Evolutionary conservation across 176 grass and related monocot species (phyloP).

Genomic region (Dactylis glomerata): DNA sequence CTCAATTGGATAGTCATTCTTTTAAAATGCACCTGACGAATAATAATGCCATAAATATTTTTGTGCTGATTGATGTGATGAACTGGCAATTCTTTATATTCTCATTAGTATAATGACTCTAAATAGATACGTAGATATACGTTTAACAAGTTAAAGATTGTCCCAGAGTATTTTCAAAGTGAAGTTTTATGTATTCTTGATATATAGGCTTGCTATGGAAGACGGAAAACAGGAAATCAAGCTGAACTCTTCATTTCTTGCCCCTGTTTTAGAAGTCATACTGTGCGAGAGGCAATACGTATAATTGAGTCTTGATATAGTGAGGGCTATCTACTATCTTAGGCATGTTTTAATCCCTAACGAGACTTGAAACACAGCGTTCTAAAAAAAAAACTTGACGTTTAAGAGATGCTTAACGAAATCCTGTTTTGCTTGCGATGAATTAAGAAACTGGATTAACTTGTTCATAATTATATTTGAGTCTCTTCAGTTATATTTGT

Average conservation of each 20-base stretch:
- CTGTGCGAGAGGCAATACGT: neutral
- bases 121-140: neutral
- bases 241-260: neutral
- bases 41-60: neutral
- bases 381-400: neutral
- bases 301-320: neutral
- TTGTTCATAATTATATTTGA: neutral
- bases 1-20: neutral
- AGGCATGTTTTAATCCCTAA: neutral
- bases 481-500: neutral
- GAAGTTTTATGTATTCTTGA: slow-evolving; percentile 4
- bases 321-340: neutral
- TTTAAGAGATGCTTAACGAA: neutral
- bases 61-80: neutral
- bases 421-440: neutral
- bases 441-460: neutral
- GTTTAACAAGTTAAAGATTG: slow-evolving; percentile 1
- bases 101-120: neutral
- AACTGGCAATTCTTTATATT: neutral
- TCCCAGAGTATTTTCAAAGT: neutral
- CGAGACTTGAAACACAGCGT: neutral
- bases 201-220: slow-evolving; percentile 8
- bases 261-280: neutral
- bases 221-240: neutral
- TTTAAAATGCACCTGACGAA: neutral